phyloP scores from a whole-genome alignment of 1,139 yeast genomes.

The Hyphopichia wangnamkhiaoensis region DNA sequence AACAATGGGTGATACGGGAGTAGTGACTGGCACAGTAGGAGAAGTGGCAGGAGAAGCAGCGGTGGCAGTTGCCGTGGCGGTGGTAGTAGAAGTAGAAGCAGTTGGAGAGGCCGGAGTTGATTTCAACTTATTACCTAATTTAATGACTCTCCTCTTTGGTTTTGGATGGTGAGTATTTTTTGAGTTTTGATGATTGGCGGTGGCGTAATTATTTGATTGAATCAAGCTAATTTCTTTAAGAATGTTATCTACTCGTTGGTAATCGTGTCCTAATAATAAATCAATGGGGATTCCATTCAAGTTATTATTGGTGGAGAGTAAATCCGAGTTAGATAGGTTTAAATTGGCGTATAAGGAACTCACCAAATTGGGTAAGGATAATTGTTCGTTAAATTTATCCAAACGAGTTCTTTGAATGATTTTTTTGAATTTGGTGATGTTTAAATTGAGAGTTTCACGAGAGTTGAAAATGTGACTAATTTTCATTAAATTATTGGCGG shows the following conservation, averaged over 20 bases:
- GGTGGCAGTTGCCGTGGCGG: not conserved
- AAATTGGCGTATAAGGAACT: slow-evolving; percentile 35
- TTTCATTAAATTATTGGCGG: slow-evolving; percentile 65
- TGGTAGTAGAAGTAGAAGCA: not conserved
- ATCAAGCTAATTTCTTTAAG: slow-evolving; percentile 48
- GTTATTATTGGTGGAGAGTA: slow-evolving; percentile 9
- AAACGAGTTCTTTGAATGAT: slow-evolving; percentile 57
- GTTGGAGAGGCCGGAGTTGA: not conserved
- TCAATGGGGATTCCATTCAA: slow-evolving; percentile 42
- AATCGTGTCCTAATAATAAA: slow-evolving; percentile 29
- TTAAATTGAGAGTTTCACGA: slow-evolving; percentile 74
- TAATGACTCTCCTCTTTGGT: slow-evolving; percentile 53
- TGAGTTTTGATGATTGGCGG: slow-evolving; percentile 25
- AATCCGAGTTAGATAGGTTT: slow-evolving; percentile 15
- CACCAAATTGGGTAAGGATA: slow-evolving; percentile 36
- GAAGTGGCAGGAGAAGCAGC: not conserved
- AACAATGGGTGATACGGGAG: not conserved
- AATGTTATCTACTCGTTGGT: slow-evolving; percentile 36
- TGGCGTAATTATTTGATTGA: slow-evolving; percentile 43
- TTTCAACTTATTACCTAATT: slow-evolving; percentile 25
- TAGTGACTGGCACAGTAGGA: not conserved
- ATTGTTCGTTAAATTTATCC: slow-evolving; percentile 39
- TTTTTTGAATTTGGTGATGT: slow-evolving; percentile 58
- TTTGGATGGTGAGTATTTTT: slow-evolving; percentile 15
- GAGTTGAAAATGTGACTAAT: slow-evolving; percentile 71